These are phyloP conservation scores for Lophiostoma macrostomum DNA, from an alignment of 495 filamentous ascomycete species.

Conservation along the genomic window DNA sequence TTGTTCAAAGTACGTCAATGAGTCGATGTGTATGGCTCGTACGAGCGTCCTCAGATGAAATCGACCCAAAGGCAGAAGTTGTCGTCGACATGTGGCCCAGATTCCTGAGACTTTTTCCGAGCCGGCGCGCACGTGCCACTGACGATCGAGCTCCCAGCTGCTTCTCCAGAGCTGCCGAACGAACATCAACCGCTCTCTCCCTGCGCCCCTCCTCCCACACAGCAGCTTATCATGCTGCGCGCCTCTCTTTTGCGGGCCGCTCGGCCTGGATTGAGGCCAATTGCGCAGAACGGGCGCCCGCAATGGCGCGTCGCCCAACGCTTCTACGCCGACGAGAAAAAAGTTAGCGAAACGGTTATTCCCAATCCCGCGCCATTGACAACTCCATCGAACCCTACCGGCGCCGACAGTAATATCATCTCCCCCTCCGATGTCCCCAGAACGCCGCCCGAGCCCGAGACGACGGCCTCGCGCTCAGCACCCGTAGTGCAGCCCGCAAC, in stretches of 20 bases:
- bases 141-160: slow-evolving; percentile 4
- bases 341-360: slow-evolving; percentile 40
- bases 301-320: slow-evolving; percentile 28
- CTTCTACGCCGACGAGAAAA: slow-evolving; percentile 57
- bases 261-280: slow-evolving; percentile 23
- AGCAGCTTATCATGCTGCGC: slow-evolving; percentile 65
- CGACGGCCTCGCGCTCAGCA: slow-evolving; percentile 35
- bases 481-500: slow-evolving; percentile 31
- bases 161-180: slow-evolving; percentile 5
- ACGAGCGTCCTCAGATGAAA: too few relatives aligned
- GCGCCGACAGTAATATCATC: slow-evolving; percentile 41
- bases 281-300: slow-evolving; percentile 22
- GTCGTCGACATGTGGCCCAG: too few relatives aligned
- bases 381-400: slow-evolving; percentile 46
- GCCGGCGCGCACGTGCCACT: slow-evolving; percentile 1
- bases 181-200: slow-evolving; percentile 10
- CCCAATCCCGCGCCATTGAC: slow-evolving; percentile 48
- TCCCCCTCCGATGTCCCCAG: slow-evolving; percentile 61
- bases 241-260: slow-evolving; percentile 59
- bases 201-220: slow-evolving; percentile 3
- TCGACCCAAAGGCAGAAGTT: too few relatives aligned
- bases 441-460: slow-evolving; percentile 50
- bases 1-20: too few relatives aligned
- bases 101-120: too few relatives aligned
- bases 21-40: too few relatives aligned